phyloP scores from a whole-genome alignment of 805 yeast genomes.

The Teunomyces pallodes region DNA sequence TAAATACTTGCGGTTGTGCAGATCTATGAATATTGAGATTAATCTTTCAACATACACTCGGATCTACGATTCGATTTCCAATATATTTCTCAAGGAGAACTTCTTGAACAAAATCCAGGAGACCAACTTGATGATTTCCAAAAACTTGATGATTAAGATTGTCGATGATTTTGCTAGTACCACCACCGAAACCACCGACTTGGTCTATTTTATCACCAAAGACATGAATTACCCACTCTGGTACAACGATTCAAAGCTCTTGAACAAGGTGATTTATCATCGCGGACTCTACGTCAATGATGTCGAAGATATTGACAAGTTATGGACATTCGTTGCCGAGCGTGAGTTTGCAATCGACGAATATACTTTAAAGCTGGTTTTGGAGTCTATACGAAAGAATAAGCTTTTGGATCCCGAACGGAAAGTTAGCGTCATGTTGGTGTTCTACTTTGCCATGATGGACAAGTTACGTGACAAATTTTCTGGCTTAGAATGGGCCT shows the following conservation, averaged over 20 bases:
- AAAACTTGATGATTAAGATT: conserved; percentile 26
- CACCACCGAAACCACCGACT: conserved; percentile 23
- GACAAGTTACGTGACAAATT: neutral
- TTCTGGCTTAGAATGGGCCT: neutral
- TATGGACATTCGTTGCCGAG: conserved; percentile 7
- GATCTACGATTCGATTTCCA: conserved; percentile 36
- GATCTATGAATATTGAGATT: conserved; percentile 22
- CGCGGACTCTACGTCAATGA: conserved; percentile 1
- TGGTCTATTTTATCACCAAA: conserved; percentile 31
- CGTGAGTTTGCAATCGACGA: conserved; percentile 3
- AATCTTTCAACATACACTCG: conserved; percentile 36
- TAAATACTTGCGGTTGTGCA: conserved; percentile 29
- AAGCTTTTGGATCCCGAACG: neutral
- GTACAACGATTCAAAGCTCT: conserved; percentile 26
- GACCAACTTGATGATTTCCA: conserved; percentile 33
- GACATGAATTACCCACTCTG: conserved; percentile 30
- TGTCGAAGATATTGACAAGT: conserved; percentile 4
- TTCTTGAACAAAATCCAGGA: conserved; percentile 31
- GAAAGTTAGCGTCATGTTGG: conserved; percentile 3
- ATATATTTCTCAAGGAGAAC: conserved; percentile 37
- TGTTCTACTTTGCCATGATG: conserved; percentile 4
- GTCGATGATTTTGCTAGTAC: conserved; percentile 35
- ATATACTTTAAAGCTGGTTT: conserved; percentile 5
- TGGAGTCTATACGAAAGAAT: conserved; percentile 7
- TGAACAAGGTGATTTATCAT: conserved; percentile 25